A percentile compares a stretch with the other conserved stretches of the same genome.
phyloP scores from a whole-genome alignment of 345 rosid genomes.

The Hibiscus trionum region DNA sequence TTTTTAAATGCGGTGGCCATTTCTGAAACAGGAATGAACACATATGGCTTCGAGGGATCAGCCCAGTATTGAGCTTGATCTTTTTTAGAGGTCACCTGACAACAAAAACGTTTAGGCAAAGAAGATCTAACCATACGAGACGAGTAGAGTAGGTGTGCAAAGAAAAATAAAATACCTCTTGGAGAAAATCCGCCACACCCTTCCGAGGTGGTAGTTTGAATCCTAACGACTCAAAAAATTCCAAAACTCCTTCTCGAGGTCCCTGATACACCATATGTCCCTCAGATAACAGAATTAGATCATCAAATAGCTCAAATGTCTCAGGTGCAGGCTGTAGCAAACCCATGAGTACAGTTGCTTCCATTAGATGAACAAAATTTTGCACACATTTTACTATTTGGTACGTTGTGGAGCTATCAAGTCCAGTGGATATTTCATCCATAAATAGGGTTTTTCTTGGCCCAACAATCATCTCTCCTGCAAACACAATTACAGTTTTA shows the following conservation, averaged over 20 bases:
- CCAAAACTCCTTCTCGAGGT: slow-evolving; percentile 60
- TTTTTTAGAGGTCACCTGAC: slow-evolving; percentile 80
- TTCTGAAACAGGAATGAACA: slow-evolving; percentile 50
- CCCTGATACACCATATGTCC: slow-evolving; percentile 85
- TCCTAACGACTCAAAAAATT: slow-evolving; percentile 83
- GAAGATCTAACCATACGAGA: slow-evolving; percentile 9
- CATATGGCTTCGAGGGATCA: slow-evolving; percentile 62
- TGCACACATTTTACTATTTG: slow-evolving; percentile 77
- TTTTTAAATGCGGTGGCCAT: slow-evolving; percentile 63
- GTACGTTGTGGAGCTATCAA: slow-evolving; percentile 88
- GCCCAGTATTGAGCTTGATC: slow-evolving; percentile 99
- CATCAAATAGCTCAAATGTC: slow-evolving; percentile 90
- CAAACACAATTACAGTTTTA: slow-evolving; percentile 6
- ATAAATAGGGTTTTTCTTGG: slow-evolving; percentile 89
- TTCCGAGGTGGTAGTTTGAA: slow-evolving; percentile 73
- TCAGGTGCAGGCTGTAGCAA: slow-evolving; percentile 98
- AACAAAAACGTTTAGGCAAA: slow-evolving; percentile 3
- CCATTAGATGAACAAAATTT: slow-evolving; percentile 87
- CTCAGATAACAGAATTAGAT: slow-evolving; percentile 70
- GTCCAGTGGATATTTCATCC: slow-evolving; percentile 98
- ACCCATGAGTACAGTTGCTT: slow-evolving; percentile 83
- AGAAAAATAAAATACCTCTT: slow-evolving; percentile 52
- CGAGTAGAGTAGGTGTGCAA: no score
- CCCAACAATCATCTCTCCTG: slow-evolving; percentile 97
- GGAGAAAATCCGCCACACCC: slow-evolving; percentile 94